Conservation (phyloP, 805 yeast species). For the Starmera dryadoides region DNA sequence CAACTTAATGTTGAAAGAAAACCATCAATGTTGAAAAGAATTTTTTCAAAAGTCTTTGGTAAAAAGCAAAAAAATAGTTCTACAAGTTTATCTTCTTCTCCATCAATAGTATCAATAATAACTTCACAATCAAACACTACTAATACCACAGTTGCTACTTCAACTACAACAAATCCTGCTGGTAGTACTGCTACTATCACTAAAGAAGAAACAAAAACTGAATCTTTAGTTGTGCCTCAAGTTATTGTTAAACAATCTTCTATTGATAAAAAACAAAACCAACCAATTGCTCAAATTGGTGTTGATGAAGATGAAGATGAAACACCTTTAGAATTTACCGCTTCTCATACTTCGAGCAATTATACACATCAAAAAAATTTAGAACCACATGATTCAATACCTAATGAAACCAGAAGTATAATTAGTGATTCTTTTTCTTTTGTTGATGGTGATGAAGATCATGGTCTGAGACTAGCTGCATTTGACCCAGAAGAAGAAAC, state of each 20-base stretch:
- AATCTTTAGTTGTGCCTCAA: not conserved
- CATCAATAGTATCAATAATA: too few species aligned
- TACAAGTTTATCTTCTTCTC: too few species aligned
- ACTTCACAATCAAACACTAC: too few species aligned
- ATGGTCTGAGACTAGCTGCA: slow-evolving; percentile 7
- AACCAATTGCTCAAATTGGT: too few species aligned
- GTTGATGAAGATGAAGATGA: too few species aligned
- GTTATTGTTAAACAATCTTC: too few species aligned
- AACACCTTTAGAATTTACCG: too few species aligned
- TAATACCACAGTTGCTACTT: too few species aligned
- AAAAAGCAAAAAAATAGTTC: not conserved
- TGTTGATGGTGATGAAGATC: slow-evolving; percentile 18
- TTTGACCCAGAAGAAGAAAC: slow-evolving; percentile 2
- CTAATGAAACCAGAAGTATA: not conserved
- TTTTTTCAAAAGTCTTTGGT: slow-evolving; percentile 11
- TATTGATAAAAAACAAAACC: not conserved
- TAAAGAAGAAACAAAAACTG: not conserved
- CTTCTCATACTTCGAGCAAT: not conserved
- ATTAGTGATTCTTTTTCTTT: slow-evolving; percentile 16
- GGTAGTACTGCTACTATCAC: not conserved
- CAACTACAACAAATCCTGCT: too few species aligned
- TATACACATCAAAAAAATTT: not conserved
- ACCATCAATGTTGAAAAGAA: slow-evolving; percentile 14
- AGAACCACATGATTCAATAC: not conserved
- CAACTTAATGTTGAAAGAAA: slow-evolving; percentile 11